These are phyloP conservation scores for Puccinia polysora DNA, from an alignment of 1,284 basidiomycete species.

Conservation along the genomic window DNA sequence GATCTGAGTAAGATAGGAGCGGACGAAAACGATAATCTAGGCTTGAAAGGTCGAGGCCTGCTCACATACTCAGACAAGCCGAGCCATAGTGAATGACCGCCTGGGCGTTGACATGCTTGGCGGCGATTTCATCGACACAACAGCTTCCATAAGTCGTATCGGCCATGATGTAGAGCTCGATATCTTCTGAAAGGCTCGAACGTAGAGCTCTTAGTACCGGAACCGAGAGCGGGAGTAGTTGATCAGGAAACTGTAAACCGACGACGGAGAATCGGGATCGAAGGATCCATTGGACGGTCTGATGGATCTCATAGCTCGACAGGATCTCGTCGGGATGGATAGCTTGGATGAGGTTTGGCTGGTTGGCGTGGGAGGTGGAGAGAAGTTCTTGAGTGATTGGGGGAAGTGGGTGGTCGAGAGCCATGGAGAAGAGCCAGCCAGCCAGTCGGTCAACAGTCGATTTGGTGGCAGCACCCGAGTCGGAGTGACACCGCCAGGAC, in stretches of 20 bases:
- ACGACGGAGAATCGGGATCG: constrained; percentile 57
- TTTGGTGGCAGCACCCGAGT: no score
- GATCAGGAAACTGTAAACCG: constrained; percentile 93
- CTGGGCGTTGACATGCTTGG: constrained; percentile 88
- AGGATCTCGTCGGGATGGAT: no score
- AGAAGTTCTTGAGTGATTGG: no score
- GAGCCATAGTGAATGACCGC: constrained; percentile 92
- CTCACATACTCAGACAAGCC: constrained; percentile 84
- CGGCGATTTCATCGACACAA: constrained; percentile 93
- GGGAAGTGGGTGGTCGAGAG: no score
- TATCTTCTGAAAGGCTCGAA: constrained; percentile 51
- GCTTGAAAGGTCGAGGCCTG: constrained; percentile 39
- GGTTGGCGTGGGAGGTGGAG: no score
- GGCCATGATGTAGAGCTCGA: constrained; percentile 78
- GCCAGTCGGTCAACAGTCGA: no score
- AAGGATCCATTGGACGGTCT: constrained; percentile 96
- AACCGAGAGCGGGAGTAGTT: constrained; percentile 79
- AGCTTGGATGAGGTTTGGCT: no score
- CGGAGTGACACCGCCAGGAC: no score
- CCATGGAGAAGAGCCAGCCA: no score
- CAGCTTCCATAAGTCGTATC: constrained; percentile 98
- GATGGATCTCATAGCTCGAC: constrained; percentile 60
- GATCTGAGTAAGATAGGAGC: background rate
- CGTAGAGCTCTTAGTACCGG: constrained; percentile 67
- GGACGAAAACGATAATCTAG: no score